Percentiles rank a stretch among this genome's conserved stretches.
These are phyloP conservation scores for Talaromyces thailandensis DNA, from an alignment of 495 filamentous ascomycete genomes.

Conservation along the genomic window DNA sequence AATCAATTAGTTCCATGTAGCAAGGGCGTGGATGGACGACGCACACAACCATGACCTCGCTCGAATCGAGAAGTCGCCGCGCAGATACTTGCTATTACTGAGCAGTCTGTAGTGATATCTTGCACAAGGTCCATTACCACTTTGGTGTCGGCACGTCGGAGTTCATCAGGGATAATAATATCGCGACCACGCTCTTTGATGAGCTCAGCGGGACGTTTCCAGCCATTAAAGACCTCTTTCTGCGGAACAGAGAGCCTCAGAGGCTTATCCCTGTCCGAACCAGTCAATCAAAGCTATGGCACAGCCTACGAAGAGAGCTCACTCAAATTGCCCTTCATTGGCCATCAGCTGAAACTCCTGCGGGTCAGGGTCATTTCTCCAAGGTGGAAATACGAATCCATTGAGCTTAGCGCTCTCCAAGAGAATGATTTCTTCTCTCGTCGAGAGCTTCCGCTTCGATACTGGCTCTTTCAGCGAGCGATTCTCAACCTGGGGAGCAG, in stretches of 20 bases:
- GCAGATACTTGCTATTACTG: slow-evolving; percentile 91
- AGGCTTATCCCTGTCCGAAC: slow-evolving; percentile 50
- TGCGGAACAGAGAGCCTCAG: slow-evolving; percentile 66
- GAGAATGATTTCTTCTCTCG: slow-evolving; percentile 69
- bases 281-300: slow-evolving; percentile 9
- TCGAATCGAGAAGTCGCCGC: slow-evolving; percentile 61
- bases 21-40: background rate
- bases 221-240: slow-evolving; percentile 61
- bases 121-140: slow-evolving; percentile 73
- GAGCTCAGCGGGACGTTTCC: slow-evolving; percentile 65
- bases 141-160: background rate
- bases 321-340: slow-evolving; percentile 42
- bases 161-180: slow-evolving; percentile 13
- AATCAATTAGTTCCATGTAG: background rate
- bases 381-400: slow-evolving; percentile 73
- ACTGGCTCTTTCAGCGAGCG: slow-evolving; percentile 17
- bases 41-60: slow-evolving; percentile 51
- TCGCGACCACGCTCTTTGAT: slow-evolving; percentile 10
- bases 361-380: slow-evolving; percentile 50
- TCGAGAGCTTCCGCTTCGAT: slow-evolving; percentile 55
- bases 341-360: slow-evolving; percentile 40
- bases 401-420: slow-evolving; percentile 70
- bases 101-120: slow-evolving; percentile 90
- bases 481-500: slow-evolving; percentile 11
- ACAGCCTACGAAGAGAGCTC: slow-evolving; percentile 17